Evolutionary conservation across 2,329 filamentous ascomycete species (phyloP), one percentile per base, ranked within the genome.

Genomic region (Lachnellula arida): DNA sequence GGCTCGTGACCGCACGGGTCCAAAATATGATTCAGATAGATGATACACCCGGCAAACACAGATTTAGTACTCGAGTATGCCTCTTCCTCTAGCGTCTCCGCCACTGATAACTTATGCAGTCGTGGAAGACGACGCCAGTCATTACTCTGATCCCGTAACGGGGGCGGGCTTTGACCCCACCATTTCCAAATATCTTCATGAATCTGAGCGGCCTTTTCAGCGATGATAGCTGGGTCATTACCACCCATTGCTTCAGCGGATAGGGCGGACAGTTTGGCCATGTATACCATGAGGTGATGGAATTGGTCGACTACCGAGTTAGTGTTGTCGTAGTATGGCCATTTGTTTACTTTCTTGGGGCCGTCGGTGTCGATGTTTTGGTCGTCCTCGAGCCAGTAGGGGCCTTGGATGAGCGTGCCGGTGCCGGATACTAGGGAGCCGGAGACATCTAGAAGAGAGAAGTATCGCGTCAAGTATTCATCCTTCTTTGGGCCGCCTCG

Each of bases 401-500:
- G 65, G 6, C 67, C 67, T 56, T 63, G 57, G 5, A 69, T 39
- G 15, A 69, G 59, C 9, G 67, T 62, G 14, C 64, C 65, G n/a
- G 54, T 57, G 6, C 65, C 62, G 14, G 65, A 62, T 35, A 56
- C 65, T 1, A 69, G 50, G 6, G 65, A 65, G 3, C 66, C 66
- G 11, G 67, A 69, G 17, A 68, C 60, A 53, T 69, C 67, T 4
- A 69, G 63, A 2, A 68, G 53, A 4, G 66, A 64, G 50, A 69
- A 69, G 44, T 67, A 67, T 15, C 67, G 57, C 2, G 66, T 67
- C 5, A 69, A 56, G 42, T 64, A 69, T 35, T 68, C 59, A 14
- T 50, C 58, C 12, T 57, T 64, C 23, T 48, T 62, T 12, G 66
- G 66, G 5, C 67, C 66, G 6, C 67, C 67, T 55, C 66, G 61